phyloP scores from a whole-genome alignment of 225 moss, liverwort and hornwort genomes.

The Pseudisothecium myosuroides region DNA sequence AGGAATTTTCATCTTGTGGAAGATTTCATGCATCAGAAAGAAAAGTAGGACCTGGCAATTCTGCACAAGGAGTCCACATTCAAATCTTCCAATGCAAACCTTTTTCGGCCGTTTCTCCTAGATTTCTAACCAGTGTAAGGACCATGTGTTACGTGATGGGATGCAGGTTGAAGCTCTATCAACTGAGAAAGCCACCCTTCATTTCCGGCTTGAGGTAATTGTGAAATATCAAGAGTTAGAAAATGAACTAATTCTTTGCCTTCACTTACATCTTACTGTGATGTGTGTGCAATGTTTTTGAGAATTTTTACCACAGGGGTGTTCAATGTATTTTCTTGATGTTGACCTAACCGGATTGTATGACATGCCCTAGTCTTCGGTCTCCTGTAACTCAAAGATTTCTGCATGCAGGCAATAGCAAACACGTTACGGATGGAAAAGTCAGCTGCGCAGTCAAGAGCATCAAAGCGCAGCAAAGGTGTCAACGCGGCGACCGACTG shows the following conservation, averaged over 20 bases:
- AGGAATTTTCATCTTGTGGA: not conserved
- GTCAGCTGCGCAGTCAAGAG: slow-evolving; percentile 45
- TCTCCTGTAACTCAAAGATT: not conserved
- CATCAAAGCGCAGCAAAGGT: slow-evolving; percentile 59
- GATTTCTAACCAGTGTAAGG: not conserved
- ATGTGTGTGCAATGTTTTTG: not conserved
- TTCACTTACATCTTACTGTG: not conserved
- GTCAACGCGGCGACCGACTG: slow-evolving; percentile 23
- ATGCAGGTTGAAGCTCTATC: slow-evolving; percentile 62
- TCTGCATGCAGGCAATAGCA: slow-evolving; percentile 47
- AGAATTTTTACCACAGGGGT: not conserved
- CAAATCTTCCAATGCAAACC: not conserved
- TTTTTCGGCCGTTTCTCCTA: not conserved
- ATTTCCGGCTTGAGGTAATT: slow-evolving; percentile 65
- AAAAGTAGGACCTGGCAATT: not conserved
- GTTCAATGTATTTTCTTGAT: not conserved
- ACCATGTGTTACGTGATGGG: not conserved
- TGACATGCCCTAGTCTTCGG: not conserved
- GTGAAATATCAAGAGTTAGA: not conserved
- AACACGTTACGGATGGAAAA: slow-evolving; percentile 63
- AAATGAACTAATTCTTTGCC: not conserved
- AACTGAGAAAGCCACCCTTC: slow-evolving; percentile 80
- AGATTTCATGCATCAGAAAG: not conserved
- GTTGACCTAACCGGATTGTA: not conserved
- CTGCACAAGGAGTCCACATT: not conserved